A percentile compares a stretch with the other conserved stretches of the same genome.
phyloP scores from a whole-genome alignment of 257 asterid genomes.

The Solanum ossicruentum region DNA sequence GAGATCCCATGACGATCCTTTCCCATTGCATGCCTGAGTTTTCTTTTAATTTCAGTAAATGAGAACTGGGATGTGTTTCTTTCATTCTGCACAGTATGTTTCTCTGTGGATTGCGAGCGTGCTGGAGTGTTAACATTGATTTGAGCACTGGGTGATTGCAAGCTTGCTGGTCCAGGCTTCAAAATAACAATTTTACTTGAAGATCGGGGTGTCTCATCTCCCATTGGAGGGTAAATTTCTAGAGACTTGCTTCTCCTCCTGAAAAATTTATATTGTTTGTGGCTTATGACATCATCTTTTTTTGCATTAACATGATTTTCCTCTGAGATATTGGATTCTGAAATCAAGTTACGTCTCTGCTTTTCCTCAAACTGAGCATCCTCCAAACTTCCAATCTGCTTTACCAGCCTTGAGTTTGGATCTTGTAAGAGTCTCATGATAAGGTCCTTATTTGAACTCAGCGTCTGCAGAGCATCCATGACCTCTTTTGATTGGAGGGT shows the following conservation, averaged over 20 bases:
- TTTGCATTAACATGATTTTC: constrained; percentile 24
- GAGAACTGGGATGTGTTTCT: constrained; percentile 54
- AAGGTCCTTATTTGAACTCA: constrained; percentile 39
- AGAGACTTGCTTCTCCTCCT: constrained; percentile 72
- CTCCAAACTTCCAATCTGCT: constrained; percentile 37
- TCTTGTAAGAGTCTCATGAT: constrained; percentile 56
- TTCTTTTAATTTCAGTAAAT: constrained; percentile 75
- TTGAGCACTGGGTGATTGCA: constrained; percentile 23
- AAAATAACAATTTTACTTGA: constrained; percentile 52
- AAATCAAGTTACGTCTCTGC: constrained; percentile 12
- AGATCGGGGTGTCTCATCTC: constrained; percentile 30
- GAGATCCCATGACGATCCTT: constrained; percentile 47
- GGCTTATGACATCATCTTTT: constrained; percentile 32
- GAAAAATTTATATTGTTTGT: constrained; percentile 43
- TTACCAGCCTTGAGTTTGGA: constrained; percentile 36
- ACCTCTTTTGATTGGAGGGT: constrained; percentile 39
- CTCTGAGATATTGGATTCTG: constrained; percentile 16
- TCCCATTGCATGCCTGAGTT: constrained; percentile 73
- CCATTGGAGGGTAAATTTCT: constrained; percentile 36
- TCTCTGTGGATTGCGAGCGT: constrained; percentile 12
- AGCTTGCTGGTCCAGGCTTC: constrained; percentile 62
- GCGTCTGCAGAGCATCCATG: constrained; percentile 48
- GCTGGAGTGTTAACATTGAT: constrained; percentile 7
- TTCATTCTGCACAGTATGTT: constrained; percentile 22
- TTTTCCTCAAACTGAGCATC: constrained; percentile 22